These are phyloP conservation scores for Ochromonas danica DNA, from an alignment of 108 stramenopile genomes.

Conservation along the genomic window DNA sequence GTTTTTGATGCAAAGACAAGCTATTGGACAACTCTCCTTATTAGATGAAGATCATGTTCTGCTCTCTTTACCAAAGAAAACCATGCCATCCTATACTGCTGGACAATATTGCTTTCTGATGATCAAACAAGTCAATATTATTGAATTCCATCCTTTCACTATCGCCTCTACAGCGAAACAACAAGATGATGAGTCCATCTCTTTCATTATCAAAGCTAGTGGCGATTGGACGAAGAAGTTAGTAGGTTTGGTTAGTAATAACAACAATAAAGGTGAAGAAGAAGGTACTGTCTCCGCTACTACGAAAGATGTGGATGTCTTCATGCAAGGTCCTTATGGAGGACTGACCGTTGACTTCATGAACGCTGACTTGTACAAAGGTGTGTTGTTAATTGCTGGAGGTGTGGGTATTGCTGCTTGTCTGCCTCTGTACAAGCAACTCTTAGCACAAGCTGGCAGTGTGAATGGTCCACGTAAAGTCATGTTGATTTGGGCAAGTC, in stretches of 20 bases:
- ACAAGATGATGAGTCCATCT: background rate
- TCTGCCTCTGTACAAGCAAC: conserved; percentile 41
- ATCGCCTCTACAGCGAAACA: background rate
- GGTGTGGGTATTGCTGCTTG: conserved; percentile 59
- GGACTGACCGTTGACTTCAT: conserved; percentile 46
- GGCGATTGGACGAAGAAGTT: conserved; percentile 14
- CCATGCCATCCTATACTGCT: background rate
- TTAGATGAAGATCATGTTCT: background rate
- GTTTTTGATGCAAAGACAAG: background rate
- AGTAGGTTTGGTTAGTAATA: background rate
- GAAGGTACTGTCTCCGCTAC: background rate
- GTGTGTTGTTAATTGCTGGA: conserved; percentile 54
- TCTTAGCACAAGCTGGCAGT: too few relatives aligned
- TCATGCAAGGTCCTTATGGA: conserved; percentile 61
- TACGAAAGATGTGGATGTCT: conserved; percentile 9
- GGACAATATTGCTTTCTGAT: conserved; percentile 10
- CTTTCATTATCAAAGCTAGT: background rate
- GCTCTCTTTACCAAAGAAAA: background rate
- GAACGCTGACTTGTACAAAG: conserved; percentile 45
- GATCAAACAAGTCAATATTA: background rate
- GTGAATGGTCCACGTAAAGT: too few relatives aligned
- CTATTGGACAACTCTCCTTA: background rate
- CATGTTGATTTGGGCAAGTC: too few relatives aligned
- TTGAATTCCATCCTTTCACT: conserved; percentile 7
- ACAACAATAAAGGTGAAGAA: background rate